Percentiles rank a stretch among this genome's conserved stretches.
Conservation (phyloP, 129 eudicot species). For the Mikania micrantha region DNA sequence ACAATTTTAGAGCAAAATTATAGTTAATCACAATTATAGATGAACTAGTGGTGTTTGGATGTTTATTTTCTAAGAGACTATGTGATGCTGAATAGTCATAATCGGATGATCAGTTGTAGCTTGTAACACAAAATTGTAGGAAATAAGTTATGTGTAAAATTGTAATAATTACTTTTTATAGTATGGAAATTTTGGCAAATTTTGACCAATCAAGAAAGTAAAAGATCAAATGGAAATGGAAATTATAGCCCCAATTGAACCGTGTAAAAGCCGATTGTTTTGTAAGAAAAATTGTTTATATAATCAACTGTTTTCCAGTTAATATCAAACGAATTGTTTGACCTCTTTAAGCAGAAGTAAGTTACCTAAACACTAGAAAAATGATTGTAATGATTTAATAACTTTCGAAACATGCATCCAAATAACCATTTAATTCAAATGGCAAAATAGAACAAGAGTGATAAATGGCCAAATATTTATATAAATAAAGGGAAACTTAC, state of each 20-base stretch:
- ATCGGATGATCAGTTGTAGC: background rate
- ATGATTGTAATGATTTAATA: background rate
- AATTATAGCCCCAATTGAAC: background rate
- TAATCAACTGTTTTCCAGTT: background rate
- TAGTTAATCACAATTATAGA: background rate
- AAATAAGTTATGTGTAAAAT: background rate
- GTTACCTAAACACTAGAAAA: background rate
- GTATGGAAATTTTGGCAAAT: background rate
- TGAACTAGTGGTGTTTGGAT: background rate
- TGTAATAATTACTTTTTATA: background rate
- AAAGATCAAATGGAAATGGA: background rate
- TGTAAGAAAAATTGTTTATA: background rate
- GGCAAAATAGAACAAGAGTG: background rate
- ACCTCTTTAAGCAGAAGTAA: background rate
- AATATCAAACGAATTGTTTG: background rate
- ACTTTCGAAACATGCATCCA: background rate
- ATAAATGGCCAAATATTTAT: background rate
- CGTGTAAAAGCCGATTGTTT: background rate
- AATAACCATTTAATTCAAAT: background rate
- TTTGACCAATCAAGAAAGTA: background rate
- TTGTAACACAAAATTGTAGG: background rate
- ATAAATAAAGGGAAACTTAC: constrained; percentile 29
- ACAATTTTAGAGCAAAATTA: constrained; percentile 4
- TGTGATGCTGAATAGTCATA: background rate
- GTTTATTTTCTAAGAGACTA: background rate